These are phyloP conservation scores for Penicillium sp. DNA, from an alignment of 2,329 filamentous ascomycete genomes.

Conservation along the genomic window DNA sequence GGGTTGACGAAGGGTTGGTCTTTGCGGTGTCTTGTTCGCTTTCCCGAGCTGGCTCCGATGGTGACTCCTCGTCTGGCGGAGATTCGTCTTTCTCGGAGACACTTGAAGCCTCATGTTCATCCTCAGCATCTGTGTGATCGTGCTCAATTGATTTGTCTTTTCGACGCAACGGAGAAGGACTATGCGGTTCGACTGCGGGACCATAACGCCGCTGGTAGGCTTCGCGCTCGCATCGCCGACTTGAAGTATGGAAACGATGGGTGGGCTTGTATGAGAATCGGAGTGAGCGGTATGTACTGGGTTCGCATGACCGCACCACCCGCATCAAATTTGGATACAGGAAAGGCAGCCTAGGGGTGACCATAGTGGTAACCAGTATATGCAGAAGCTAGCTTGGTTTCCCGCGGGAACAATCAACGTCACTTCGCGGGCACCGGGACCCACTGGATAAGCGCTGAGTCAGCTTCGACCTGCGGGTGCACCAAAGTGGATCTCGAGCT, in stretches of 20 bases:
- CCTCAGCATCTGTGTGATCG: constrained; percentile 14
- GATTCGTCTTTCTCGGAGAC: background rate
- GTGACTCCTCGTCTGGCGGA: constrained; percentile 11
- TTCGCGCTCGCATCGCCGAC: constrained; percentile 36
- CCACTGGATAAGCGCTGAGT: constrained; percentile 3
- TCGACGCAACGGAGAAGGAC: constrained; percentile 40
- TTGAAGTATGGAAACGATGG: constrained; percentile 37
- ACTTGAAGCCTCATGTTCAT: constrained; percentile 4
- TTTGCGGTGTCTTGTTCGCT: constrained; percentile 11
- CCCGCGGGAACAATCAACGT: constrained; percentile 16
- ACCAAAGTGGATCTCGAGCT: no score
- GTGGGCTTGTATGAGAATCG: constrained; percentile 35
- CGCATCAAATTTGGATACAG: constrained; percentile 68
- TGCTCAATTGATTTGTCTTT: constrained; percentile 25
- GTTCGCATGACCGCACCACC: constrained; percentile 51
- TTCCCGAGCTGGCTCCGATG: constrained; percentile 10
- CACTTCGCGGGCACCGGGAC: constrained; percentile 2
- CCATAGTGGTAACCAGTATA: constrained; percentile 49
- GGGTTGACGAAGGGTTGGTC: constrained; percentile 8
- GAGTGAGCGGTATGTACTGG: constrained; percentile 44
- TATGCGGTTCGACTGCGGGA: constrained; percentile 43
- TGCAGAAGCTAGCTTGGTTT: constrained; percentile 19
- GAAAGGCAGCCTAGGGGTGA: constrained; percentile 63
- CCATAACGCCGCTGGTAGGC: constrained; percentile 48
- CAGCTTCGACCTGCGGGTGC: background rate